Evolutionary conservation across 225 moss, liverwort and hornwort species (phyloP), one percentile per base, ranked within the genome.

Genomic region (Neckera pumila): DNA sequence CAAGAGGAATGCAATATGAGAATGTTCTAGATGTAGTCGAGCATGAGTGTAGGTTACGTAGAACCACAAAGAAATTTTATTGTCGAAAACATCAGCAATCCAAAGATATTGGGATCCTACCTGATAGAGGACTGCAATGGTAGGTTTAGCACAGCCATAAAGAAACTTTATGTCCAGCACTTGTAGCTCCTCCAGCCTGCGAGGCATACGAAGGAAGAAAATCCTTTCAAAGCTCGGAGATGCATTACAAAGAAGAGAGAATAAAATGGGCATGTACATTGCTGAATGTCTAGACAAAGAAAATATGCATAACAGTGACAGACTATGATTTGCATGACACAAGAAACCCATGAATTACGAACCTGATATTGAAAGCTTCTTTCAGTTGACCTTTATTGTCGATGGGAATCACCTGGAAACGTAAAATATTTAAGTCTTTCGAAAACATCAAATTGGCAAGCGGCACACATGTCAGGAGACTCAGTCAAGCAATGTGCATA

Each of bases 321-420:
- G 66, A 42, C 38, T 83, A 43, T 16, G 56, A 83, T 83, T 65
- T 83, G 53, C 76, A 66, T 22, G 53, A 91, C 82, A 82, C 28
- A 69, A 63, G 81, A 78, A 25, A 83, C 28, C 40, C 56, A 75
- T 51, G 56, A 56, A 76, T 61, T 72, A 79, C 87, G 43, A 90
- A 97, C 98, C 98, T 94, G 86, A 98, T 98, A 89, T 98, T 98
- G 67, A 98, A 98, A 78, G 98, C 98, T 87, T 98, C 98, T 90
- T 98, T 98, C 66, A 98, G 90, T 86, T 98, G 97, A 78, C 98
- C 97, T 91, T 97, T 98, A 88, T 92, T 96, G 85, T 98, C 98
- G n/a, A 98, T 96, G 81, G 98, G 98, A 92, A 98, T 98, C 80
- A 98, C 98, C 98, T 98, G 91, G 82, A 91, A 76, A 79, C 28